Percentiles rank a stretch among this genome's conserved stretches.
These are phyloP conservation scores for Crithidia fasciculata DNA, from an alignment of 208 protist genomes.

Conservation along the genomic window DNA sequence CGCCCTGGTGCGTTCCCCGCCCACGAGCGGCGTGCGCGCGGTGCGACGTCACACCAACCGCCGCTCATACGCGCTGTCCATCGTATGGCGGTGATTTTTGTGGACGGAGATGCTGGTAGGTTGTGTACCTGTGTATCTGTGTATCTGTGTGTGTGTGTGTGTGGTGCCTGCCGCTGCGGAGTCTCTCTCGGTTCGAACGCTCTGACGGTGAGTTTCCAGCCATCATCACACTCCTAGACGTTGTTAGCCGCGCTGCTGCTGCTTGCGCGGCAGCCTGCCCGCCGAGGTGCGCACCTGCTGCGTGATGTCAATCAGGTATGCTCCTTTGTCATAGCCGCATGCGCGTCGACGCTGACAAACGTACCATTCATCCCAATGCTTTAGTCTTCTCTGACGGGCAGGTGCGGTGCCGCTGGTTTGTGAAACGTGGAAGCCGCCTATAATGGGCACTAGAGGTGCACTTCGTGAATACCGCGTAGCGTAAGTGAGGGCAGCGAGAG, in stretches of 20 bases:
- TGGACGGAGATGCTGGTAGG: constrained; percentile 18
- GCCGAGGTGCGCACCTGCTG: neutral
- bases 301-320: constrained; percentile 37
- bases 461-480: constrained; percentile 18
- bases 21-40: neutral
- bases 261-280: neutral
- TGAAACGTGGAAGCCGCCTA: constrained; percentile 2
- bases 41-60: constrained; percentile 34
- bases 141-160: neutral
- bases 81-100: constrained; percentile 35
- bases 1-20: too few species aligned
- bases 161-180: neutral
- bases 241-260: neutral
- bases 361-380: neutral
- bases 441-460: constrained; percentile 20
- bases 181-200: constrained; percentile 14
- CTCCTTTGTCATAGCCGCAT: constrained; percentile 35
- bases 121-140: neutral
- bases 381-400: constrained; percentile 5
- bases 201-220: constrained; percentile 12
- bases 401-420: neutral
- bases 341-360: neutral
- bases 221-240: constrained; percentile 22
- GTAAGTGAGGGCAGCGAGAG: constrained; percentile 21
- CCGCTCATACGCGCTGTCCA: constrained; percentile 21